Evolutionary conservation across 106 monocot genomes (phyloP).

Genomic region (Phalaenopsis equestris): DNA sequence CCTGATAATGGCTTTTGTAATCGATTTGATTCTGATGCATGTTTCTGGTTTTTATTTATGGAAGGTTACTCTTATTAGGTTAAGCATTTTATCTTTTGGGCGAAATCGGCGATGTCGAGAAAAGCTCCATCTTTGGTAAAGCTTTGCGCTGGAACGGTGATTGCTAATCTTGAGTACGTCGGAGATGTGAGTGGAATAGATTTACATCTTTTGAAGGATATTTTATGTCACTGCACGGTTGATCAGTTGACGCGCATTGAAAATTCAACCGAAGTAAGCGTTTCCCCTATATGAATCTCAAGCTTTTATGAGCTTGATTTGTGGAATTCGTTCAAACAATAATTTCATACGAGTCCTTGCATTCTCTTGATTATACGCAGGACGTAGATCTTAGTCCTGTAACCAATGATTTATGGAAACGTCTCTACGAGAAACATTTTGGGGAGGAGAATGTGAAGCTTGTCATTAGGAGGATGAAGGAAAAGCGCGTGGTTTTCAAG

Average conservation of each 20-base stretch:
- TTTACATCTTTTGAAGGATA: constrained; percentile 41
- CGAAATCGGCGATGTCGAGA: constrained; percentile 10
- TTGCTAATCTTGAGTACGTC: constrained; percentile 67
- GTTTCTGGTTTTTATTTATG: not conserved
- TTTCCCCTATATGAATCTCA: not conserved
- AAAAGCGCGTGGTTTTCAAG: constrained; percentile 41
- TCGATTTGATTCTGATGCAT: not conserved
- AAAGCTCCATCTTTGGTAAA: constrained; percentile 47
- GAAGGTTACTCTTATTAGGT: not conserved
- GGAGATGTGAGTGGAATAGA: constrained; percentile 63
- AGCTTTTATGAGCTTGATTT: constrained; percentile 2
- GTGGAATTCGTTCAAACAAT: not conserved
- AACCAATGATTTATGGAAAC: constrained; percentile 77
- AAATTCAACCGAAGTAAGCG: constrained; percentile 45
- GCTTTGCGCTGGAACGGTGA: constrained; percentile 55
- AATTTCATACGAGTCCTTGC: not conserved
- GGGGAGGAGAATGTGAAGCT: constrained; percentile 42
- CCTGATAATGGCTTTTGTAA: not conserved
- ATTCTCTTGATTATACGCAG: constrained; percentile 16
- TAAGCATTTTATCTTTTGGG: not conserved
- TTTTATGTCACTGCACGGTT: constrained; percentile 66
- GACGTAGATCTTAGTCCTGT: constrained; percentile 75
- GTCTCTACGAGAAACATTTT: constrained; percentile 66
- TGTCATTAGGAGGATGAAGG: constrained; percentile 58
- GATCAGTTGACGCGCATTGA: constrained; percentile 74